Evolutionary conservation across 371 early-diverging fungal genomes (phyloP).

Genomic region (Mucor velutinosus): DNA sequence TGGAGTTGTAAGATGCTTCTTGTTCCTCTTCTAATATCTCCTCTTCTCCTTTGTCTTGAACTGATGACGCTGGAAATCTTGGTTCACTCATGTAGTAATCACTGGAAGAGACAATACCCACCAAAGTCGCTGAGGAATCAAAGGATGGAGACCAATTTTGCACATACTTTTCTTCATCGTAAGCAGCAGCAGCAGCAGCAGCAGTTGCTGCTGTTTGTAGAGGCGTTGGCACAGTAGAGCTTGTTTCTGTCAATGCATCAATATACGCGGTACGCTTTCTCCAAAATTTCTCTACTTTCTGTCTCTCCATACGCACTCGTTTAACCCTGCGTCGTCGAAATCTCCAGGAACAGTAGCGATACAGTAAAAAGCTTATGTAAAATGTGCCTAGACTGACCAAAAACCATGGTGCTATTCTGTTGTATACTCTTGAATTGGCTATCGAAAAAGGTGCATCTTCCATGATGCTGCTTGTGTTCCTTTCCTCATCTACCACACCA

Average conservation of each 20-base stretch:
- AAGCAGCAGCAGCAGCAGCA: background rate
- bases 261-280: background rate
- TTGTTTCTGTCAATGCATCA: background rate
- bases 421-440: background rate
- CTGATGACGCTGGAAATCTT: background rate
- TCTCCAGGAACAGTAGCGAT: conserved; percentile 8
- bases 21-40: background rate
- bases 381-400: conserved; percentile 1
- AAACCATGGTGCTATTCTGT: background rate
- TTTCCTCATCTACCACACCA: background rate
- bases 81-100: background rate
- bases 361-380: background rate
- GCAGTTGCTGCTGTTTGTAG: background rate
- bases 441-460: background rate
- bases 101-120: background rate
- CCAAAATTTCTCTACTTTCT: background rate
- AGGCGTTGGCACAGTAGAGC: background rate
- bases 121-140: conserved; percentile 9
- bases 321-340: conserved; percentile 1
- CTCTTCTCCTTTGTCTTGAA: background rate
- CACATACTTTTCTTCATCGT: background rate
- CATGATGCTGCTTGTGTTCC: background rate
- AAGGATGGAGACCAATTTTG: background rate
- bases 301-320: background rate
- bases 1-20: background rate